A percentile compares a stretch with the other conserved stretches of the same genome.
Conservation (phyloP, 2,329 filamentous ascomycete genomes). For the Pseudocercospora vitis region DNA sequence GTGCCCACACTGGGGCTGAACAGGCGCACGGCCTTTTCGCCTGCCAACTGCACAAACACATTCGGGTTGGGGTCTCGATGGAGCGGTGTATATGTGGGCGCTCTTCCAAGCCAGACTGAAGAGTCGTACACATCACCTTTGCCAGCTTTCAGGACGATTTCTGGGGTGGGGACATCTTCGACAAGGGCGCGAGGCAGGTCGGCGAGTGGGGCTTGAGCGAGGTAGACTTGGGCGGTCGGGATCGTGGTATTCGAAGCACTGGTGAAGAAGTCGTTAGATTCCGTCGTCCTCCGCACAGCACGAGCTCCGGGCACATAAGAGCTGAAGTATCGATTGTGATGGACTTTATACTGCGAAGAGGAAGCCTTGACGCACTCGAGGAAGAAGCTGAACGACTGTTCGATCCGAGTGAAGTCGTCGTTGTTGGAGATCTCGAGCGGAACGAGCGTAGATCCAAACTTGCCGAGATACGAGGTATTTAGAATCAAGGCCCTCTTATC, state of each 20-base stretch:
- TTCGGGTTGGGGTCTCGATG: conserved; percentile 96
- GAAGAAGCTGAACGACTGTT: conserved; percentile 65
- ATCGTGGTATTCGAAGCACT: conserved; percentile 25
- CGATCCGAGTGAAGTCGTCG: conserved; percentile 56
- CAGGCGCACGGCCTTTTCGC: conserved; percentile 71
- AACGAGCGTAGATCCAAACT: conserved; percentile 52
- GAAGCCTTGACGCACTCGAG: conserved; percentile 50
- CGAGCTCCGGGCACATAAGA: conserved; percentile 32
- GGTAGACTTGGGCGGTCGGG: conserved; percentile 61
- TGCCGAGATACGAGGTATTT: conserved; percentile 47
- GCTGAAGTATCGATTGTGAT: conserved; percentile 32
- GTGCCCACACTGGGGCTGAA: conserved; percentile 65
- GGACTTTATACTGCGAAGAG: conserved; percentile 23
- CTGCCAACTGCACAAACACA: conserved; percentile 78
- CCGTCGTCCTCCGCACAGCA: conserved; percentile 22
- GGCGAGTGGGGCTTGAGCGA: conserved; percentile 75
- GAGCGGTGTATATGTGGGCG: conserved; percentile 84
- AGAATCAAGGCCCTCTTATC: conserved; percentile 27
- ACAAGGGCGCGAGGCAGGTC: conserved; percentile 65
- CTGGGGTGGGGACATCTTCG: conserved; percentile 67
- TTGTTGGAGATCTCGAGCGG: conserved; percentile 59
- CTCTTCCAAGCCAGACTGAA: conserved; percentile 83
- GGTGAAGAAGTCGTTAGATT: conserved; percentile 39
- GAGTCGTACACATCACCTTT: conserved; percentile 83
- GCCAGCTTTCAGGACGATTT: conserved; percentile 61